These are phyloP conservation scores for Citrullus colocynthis DNA, from an alignment of 306 rosid genomes.

Conservation along the genomic window DNA sequence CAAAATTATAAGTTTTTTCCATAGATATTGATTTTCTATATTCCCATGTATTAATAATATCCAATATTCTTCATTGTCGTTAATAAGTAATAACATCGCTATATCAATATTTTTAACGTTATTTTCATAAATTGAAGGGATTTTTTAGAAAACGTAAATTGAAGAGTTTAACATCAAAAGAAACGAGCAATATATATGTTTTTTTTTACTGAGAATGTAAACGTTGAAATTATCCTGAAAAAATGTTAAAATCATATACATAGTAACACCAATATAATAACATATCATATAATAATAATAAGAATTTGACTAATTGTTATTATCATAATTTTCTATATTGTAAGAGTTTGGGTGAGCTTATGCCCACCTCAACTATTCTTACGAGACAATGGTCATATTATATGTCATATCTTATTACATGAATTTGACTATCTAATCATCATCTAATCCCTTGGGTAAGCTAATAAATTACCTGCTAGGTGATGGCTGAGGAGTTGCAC, in stretches of 20 bases:
- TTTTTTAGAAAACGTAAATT: no score
- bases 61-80: no score
- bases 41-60: no score
- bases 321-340: background rate
- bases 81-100: no score
- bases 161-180: background rate
- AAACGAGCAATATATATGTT: no score
- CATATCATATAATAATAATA: background rate
- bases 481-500: background rate
- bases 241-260: background rate
- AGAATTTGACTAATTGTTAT: background rate
- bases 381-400: background rate
- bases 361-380: background rate
- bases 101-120: background rate
- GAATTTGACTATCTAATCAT: background rate
- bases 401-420: background rate
- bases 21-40: no score
- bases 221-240: background rate
- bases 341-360: background rate
- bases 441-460: background rate
- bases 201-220: background rate
- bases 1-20: background rate
- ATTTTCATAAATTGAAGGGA: background rate
- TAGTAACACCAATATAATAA: background rate
- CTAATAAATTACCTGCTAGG: background rate